phyloP scores from a whole-genome alignment of 176 grass and related monocot genomes.

The Tillandsia fasciculata region DNA sequence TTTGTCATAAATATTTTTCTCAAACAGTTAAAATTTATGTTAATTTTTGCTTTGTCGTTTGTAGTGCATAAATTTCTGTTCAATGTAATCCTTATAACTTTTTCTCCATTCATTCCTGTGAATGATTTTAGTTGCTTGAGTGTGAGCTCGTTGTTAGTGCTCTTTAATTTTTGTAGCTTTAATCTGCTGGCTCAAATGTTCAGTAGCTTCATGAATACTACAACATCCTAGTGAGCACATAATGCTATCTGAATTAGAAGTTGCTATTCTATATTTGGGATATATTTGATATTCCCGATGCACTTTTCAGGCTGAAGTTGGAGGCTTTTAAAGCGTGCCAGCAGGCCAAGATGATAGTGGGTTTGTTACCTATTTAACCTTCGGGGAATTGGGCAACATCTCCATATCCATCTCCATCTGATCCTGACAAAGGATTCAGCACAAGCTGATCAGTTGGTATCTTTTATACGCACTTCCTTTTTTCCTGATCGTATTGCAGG shows the following conservation, averaged over 20 bases:
- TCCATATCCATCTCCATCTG: background rate
- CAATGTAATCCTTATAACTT: background rate
- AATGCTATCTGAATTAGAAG: background rate
- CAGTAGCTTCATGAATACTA: background rate
- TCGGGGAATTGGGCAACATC: background rate
- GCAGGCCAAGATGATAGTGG: conserved; percentile 3
- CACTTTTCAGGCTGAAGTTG: conserved; percentile 3
- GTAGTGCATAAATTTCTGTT: background rate
- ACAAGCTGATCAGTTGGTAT: background rate
- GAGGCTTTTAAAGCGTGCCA: background rate
- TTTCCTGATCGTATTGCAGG: background rate
- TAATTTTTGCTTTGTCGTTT: background rate
- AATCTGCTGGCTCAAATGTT: background rate
- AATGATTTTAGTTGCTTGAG: background rate
- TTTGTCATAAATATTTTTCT: background rate
- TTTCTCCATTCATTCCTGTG: background rate
- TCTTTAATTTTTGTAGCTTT: background rate
- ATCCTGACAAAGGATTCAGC: background rate
- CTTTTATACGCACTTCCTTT: background rate
- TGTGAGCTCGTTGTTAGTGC: background rate
- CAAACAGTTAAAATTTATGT: background rate
- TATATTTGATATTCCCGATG: conserved; percentile 4
- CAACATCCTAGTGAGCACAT: background rate
- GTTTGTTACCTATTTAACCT: background rate
- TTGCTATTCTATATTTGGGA: background rate